Percentiles rank a stretch among this genome's conserved stretches.
These are phyloP conservation scores for Hapsidospora chrysogenum DNA, from an alignment of 495 filamentous ascomycete species.

Conservation along the genomic window DNA sequence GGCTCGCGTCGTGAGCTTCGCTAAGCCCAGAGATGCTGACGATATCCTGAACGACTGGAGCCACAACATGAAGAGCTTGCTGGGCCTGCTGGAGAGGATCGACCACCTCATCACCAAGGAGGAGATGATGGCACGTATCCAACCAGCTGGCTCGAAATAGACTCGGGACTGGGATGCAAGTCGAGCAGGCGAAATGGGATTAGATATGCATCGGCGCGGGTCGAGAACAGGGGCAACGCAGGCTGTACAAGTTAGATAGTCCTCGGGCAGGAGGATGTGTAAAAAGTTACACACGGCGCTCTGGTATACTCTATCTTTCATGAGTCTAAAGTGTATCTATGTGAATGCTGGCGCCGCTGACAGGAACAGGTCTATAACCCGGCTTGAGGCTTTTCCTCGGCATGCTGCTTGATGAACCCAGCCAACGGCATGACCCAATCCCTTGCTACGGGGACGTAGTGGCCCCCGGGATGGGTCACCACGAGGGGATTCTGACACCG, in stretches of 20 bases:
- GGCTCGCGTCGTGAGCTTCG: slow-evolving; percentile 79
- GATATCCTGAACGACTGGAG: slow-evolving; percentile 98
- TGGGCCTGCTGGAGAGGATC: slow-evolving; percentile 82
- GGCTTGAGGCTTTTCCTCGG: slow-evolving; percentile 12
- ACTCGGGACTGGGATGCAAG: slow-evolving; percentile 6
- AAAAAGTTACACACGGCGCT: background rate
- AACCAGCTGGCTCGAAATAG: slow-evolving; percentile 37
- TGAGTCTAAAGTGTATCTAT: background rate
- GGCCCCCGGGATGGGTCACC: slow-evolving; percentile 79
- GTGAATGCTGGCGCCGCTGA: too few relatives aligned
- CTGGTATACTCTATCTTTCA: background rate
- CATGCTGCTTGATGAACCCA: slow-evolving; percentile 51
- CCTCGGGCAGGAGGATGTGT: background rate
- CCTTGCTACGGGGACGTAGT: slow-evolving; percentile 73
- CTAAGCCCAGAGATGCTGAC: slow-evolving; percentile 86
- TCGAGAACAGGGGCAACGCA: too few relatives aligned
- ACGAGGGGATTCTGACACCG: slow-evolving; percentile 47
- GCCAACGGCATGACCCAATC: slow-evolving; percentile 61
- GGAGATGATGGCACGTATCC: slow-evolving; percentile 98
- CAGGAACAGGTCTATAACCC: background rate
- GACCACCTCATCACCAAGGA: slow-evolving; percentile 99
- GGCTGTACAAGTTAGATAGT: slow-evolving; percentile 1
- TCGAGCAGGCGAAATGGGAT: background rate
- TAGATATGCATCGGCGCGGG: background rate
- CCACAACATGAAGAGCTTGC: slow-evolving; percentile 91